Percentiles rank a stretch among this genome's conserved stretches.
These are phyloP conservation scores for Isatis lusitanica DNA, from an alignment of 441 rosid genomes.

Conservation along the genomic window DNA sequence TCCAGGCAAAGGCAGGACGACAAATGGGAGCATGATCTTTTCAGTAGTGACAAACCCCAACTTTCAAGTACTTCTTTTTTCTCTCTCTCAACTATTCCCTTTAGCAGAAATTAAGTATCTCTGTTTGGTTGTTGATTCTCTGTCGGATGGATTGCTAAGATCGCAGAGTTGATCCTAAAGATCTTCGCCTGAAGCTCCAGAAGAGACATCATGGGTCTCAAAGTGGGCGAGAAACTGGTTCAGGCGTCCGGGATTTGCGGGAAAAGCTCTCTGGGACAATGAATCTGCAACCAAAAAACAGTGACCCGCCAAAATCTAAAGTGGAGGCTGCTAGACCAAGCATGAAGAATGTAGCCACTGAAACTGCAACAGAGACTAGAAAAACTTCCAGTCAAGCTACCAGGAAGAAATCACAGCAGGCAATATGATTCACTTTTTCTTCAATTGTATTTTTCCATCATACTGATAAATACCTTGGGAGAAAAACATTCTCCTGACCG, in stretches of 20 bases:
- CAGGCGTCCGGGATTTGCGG: constrained; percentile 74
- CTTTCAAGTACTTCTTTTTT: constrained; percentile 62
- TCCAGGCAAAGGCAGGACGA: constrained; percentile 93
- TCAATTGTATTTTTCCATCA: neutral
- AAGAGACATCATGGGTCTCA: constrained; percentile 59
- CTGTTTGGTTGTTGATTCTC: constrained; percentile 45
- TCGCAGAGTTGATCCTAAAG: constrained; percentile 67
- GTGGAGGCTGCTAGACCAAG: constrained; percentile 52
- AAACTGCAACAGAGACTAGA: constrained; percentile 58
- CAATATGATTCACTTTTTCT: constrained; percentile 45
- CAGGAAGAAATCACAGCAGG: constrained; percentile 66
- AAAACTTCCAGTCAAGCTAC: constrained; percentile 46
- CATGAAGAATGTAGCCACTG: constrained; percentile 64
- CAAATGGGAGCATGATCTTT: constrained; percentile 99
- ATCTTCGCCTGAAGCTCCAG: constrained; percentile 91
- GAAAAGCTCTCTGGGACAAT: constrained; percentile 88
- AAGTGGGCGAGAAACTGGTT: constrained; percentile 51
- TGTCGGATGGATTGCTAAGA: constrained; percentile 58
- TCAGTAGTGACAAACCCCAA: constrained; percentile 46
- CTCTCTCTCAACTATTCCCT: neutral
- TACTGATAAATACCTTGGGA: constrained; percentile 1
- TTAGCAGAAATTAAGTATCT: constrained; percentile 34
- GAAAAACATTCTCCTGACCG: constrained; percentile 1
- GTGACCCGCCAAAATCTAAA: constrained; percentile 62
- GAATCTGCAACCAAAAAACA: constrained; percentile 54